Conservation (phyloP, 1,284 basidiomycete species). For the Thecaphora thlaspeos region DNA sequence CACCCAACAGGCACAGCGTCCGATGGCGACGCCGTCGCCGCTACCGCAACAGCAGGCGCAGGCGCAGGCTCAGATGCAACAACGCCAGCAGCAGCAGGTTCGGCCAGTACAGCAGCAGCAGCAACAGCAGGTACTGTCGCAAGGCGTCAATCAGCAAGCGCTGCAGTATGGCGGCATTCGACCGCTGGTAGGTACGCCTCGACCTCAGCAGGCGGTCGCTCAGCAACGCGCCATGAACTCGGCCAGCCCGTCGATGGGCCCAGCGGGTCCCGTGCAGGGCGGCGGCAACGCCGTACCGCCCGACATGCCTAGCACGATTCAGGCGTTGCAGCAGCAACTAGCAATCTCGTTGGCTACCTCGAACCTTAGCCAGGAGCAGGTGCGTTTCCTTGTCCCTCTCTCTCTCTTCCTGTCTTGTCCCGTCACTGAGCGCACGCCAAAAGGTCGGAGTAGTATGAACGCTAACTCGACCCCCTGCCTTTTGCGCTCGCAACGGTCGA, state of each 20-base stretch:
- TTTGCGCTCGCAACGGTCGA: too few relatives aligned
- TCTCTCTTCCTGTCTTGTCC: too few relatives aligned
- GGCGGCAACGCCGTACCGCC: constrained; percentile 1
- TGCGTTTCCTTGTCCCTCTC: neutral
- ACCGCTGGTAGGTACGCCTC: too few relatives aligned
- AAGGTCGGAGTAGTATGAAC: too few relatives aligned
- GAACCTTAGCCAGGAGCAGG: constrained; percentile 42
- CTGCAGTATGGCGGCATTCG: neutral
- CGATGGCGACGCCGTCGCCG: neutral
- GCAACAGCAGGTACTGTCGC: neutral
- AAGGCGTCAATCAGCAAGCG: neutral
- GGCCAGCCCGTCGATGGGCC: too few relatives aligned
- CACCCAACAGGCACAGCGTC: neutral
- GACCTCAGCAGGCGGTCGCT: too few relatives aligned
- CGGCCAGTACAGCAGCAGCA: constrained; percentile 2
- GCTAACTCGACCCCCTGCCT: too few relatives aligned
- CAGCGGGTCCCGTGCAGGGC: neutral
- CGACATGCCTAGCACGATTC: constrained; percentile 41
- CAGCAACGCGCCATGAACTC: too few relatives aligned
- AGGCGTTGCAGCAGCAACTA: constrained; percentile 47
- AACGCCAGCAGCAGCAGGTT: constrained; percentile 32
- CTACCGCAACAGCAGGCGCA: constrained; percentile 12
- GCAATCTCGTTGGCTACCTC: constrained; percentile 40
- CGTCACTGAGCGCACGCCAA: too few relatives aligned
- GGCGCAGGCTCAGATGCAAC: constrained; percentile 21